Percentiles rank a stretch among this genome's conserved stretches.
Evolutionary conservation across 1,139 yeast genomes (phyloP).

Genomic region (Lodderomyces theae): DNA sequence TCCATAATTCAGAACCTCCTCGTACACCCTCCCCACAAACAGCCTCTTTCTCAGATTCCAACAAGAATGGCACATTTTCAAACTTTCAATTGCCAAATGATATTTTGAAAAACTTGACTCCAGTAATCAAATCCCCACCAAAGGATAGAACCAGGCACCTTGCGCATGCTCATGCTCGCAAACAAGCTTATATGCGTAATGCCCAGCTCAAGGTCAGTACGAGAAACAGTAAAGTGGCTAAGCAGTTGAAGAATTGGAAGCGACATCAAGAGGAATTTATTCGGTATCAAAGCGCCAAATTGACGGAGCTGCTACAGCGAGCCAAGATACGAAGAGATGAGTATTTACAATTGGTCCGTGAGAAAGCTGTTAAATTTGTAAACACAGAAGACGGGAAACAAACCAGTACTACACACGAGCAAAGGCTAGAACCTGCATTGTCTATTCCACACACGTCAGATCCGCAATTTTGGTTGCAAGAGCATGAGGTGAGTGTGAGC

Average conservation of each 20-base stretch:
- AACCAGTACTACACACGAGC: no score
- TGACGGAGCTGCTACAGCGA: conserved; percentile 14
- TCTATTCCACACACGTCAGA: neutral
- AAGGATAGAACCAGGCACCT: conserved; percentile 8
- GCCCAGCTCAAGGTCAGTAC: conserved; percentile 14
- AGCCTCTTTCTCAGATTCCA: neutral
- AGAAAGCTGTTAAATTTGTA: conserved; percentile 15
- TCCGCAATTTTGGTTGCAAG: neutral
- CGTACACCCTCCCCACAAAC: conserved; percentile 3
- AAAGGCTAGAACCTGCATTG: neutral
- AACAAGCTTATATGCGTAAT: conserved; percentile 8
- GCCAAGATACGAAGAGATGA: conserved; percentile 20
- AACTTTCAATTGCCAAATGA: conserved; percentile 19
- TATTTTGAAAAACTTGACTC: conserved; percentile 21
- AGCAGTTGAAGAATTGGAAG: conserved; percentile 15
- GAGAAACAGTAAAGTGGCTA: conserved; percentile 15
- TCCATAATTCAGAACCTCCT: no score
- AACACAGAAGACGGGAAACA: neutral
- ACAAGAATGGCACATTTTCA: conserved; percentile 3
- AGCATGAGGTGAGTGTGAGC: neutral
- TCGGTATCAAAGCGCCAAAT: conserved; percentile 12
- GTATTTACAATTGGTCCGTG: conserved; percentile 17
- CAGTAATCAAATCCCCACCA: conserved; percentile 14
- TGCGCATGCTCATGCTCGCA: conserved; percentile 5
- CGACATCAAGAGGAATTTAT: conserved; percentile 11